phyloP scores from a whole-genome alignment of 805 yeast genomes.

The Yarrowia osloensis region DNA sequence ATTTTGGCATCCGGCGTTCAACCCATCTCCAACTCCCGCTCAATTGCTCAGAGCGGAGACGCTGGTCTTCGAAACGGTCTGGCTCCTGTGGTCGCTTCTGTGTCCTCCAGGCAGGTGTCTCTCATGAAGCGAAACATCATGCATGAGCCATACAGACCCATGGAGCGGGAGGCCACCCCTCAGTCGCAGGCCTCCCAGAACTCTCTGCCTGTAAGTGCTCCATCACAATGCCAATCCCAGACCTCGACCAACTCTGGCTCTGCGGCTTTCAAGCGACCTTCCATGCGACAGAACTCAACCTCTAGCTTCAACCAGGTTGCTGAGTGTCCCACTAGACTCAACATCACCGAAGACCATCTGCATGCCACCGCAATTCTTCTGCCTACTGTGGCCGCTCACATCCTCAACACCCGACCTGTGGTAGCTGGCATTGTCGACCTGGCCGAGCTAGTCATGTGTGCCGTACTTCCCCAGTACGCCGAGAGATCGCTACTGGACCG shows the following conservation, averaged over 20 bases:
- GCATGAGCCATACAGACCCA: slow-evolving; percentile 4
- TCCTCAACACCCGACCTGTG: slow-evolving; percentile 1
- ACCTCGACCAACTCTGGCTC: not conserved
- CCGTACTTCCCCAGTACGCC: slow-evolving; percentile 7
- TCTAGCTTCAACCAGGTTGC: slow-evolving; percentile 5
- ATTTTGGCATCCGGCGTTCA: slow-evolving; percentile 62
- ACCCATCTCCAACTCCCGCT: slow-evolving; percentile 41
- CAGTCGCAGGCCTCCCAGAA: not conserved
- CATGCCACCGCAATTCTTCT: not conserved
- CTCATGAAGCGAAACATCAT: slow-evolving; percentile 15
- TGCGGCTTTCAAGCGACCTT: slow-evolving; percentile 23
- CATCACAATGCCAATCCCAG: not conserved
- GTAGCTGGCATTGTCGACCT: not conserved
- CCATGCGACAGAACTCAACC: slow-evolving; percentile 8
- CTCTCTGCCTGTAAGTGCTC: not conserved
- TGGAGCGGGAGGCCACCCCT: slow-evolving; percentile 11
- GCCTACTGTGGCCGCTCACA: not conserved
- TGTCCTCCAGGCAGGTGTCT: slow-evolving; percentile 31
- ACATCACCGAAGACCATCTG: slow-evolving; percentile 8
- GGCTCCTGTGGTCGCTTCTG: slow-evolving; percentile 40
- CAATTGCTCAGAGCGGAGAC: slow-evolving; percentile 41
- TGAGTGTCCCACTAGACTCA: slow-evolving; percentile 7
- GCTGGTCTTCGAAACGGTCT: slow-evolving; percentile 40
- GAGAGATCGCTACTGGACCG: slow-evolving; percentile 8
- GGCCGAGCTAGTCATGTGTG: slow-evolving; percentile 2